A percentile compares a stretch with the other conserved stretches of the same genome.
Evolutionary conservation across 1,139 yeast species (phyloP).

Genomic region (Hemisphaericaspora xylanilytica): DNA sequence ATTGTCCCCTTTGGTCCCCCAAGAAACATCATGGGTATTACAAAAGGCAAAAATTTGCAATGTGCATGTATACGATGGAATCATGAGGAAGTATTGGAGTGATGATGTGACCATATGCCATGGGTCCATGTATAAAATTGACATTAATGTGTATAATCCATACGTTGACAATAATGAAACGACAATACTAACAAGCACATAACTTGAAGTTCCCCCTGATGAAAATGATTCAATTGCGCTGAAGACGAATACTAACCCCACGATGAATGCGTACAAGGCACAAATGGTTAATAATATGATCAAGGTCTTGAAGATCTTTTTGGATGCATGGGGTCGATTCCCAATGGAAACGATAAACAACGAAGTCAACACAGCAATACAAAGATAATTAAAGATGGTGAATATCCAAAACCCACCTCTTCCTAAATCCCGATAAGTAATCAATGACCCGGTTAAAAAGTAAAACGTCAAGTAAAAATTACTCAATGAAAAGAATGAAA

Average conservation of each 20-base stretch:
- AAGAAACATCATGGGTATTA: constrained; percentile 92
- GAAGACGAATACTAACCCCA: constrained; percentile 79
- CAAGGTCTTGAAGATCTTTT: constrained; percentile 64
- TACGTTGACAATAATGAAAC: constrained; percentile 88
- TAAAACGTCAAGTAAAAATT: constrained; percentile 90
- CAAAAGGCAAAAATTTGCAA: constrained; percentile 92
- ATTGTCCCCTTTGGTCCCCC: constrained; percentile 97
- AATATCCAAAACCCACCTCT: constrained; percentile 77
- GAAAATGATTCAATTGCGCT: constrained; percentile 47
- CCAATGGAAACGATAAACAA: constrained; percentile 92
- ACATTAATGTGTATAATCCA: constrained; percentile 79
- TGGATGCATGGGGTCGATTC: constrained; percentile 89
- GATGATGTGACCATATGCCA: constrained; percentile 92
- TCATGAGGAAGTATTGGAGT: constrained; percentile 76
- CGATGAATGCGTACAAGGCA: constrained; percentile 75
- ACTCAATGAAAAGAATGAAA: constrained; percentile 87
- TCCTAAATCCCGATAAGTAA: constrained; percentile 49
- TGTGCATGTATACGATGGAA: constrained; percentile 91
- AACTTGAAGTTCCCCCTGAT: constrained; percentile 45
- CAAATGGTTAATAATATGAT: constrained; percentile 73
- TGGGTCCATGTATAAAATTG: constrained; percentile 82
- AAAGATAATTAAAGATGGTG: constrained; percentile 78
- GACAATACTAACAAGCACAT: constrained; percentile 68
- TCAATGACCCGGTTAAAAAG: constrained; percentile 86
- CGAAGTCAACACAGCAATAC: constrained; percentile 77